Conservation (phyloP, 1,284 basidiomycete species). For the Ustilago trichophora region DNA sequence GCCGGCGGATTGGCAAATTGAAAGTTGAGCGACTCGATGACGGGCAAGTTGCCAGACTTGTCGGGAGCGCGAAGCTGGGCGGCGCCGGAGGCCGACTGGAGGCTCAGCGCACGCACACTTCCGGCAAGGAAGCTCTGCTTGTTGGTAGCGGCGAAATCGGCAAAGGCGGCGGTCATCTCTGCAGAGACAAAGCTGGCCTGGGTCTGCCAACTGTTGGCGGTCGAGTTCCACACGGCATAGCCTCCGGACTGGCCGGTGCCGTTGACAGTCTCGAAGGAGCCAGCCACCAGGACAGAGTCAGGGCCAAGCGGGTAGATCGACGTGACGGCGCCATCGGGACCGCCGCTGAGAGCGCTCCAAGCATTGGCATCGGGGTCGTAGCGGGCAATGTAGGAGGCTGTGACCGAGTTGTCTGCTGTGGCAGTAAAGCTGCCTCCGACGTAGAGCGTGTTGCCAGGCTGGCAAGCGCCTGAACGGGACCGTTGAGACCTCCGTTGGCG, state of each 20-base stretch:
- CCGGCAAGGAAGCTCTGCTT: constrained; percentile 68
- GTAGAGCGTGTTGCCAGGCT: constrained; percentile 71
- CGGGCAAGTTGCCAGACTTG: constrained; percentile 56
- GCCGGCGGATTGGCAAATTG: constrained; percentile 72
- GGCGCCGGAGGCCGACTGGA: constrained; percentile 67
- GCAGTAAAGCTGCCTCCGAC: constrained; percentile 86
- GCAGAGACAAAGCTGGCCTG: constrained; percentile 69
- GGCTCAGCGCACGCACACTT: constrained; percentile 67
- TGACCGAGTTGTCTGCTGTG: constrained; percentile 73
- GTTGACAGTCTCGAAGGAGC: constrained; percentile 76
- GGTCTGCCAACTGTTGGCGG: constrained; percentile 73
- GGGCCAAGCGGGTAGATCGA: constrained; percentile 71
- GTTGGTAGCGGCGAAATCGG: constrained; percentile 69
- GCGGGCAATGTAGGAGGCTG: constrained; percentile 72
- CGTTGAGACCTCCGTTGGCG: constrained; percentile 66
- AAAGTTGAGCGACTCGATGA: constrained; percentile 57
- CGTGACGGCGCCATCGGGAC: constrained; percentile 79
- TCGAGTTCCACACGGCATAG: constrained; percentile 80
- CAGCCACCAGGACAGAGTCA: constrained; percentile 74
- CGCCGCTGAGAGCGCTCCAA: constrained; percentile 79
- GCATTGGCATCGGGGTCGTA: constrained; percentile 77
- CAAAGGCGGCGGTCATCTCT: constrained; percentile 76
- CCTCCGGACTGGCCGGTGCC: constrained; percentile 72
- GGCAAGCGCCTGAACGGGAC: constrained; percentile 55
- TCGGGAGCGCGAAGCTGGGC: constrained; percentile 66